Conservation (phyloP, 2,329 filamentous ascomycete species). For the Trichophyton mentagrophytes region DNA sequence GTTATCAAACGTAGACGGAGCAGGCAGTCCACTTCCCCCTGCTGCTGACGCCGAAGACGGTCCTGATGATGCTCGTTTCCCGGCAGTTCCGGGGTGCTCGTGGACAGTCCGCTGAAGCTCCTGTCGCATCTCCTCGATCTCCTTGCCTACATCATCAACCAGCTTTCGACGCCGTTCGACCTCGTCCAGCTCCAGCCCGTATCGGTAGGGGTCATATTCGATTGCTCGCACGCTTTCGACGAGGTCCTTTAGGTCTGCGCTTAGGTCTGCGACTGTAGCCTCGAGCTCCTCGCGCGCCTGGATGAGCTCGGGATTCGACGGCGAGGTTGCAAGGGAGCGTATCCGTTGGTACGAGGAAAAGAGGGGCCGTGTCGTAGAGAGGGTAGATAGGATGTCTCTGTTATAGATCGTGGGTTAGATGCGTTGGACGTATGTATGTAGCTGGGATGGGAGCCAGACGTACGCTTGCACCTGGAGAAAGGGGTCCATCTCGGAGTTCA, state of each 20-base stretch:
- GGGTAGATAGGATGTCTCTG: slow-evolving; percentile 78
- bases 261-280: slow-evolving; percentile 60
- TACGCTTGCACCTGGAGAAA: slow-evolving; percentile 39
- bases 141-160: slow-evolving; percentile 76
- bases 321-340: slow-evolving; percentile 62
- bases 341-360: slow-evolving; percentile 95
- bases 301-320: slow-evolving; percentile 56
- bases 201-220: slow-evolving; percentile 75
- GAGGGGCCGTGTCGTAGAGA: slow-evolving; percentile 67
- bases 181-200: slow-evolving; percentile 72
- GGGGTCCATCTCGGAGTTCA: slow-evolving; percentile 25
- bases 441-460: slow-evolving; percentile 8
- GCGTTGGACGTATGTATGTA: background rate
- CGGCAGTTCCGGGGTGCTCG: slow-evolving; percentile 20
- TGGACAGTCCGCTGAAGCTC: slow-evolving; percentile 50
- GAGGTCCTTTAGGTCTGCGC: slow-evolving; percentile 78
- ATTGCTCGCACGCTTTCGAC: slow-evolving; percentile 75
- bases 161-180: slow-evolving; percentile 66
- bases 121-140: slow-evolving; percentile 78
- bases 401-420: slow-evolving; percentile 8
- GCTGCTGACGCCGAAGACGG: slow-evolving; percentile 32
- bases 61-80: slow-evolving; percentile 18
- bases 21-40: slow-evolving; percentile 35
- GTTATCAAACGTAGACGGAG: slow-evolving; percentile 44
- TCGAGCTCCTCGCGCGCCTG: slow-evolving; percentile 63